phyloP scores from a whole-genome alignment of 78 protist genomes.

The Polysphondylium violaceum region DNA sequence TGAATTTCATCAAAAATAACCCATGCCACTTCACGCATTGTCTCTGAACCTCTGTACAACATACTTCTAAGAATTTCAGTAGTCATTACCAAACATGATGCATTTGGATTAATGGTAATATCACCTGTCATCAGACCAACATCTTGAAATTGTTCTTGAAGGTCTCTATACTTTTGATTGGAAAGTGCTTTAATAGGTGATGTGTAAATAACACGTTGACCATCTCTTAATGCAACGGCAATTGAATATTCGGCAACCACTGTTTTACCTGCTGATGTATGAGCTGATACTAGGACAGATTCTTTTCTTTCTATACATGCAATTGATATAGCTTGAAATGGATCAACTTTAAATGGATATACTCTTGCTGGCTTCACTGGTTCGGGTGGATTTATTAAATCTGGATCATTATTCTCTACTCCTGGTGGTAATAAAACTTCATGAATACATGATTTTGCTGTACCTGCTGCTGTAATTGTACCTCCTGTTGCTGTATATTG shows the following conservation, averaged over 20 bases:
- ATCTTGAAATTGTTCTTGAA: conserved; percentile 82
- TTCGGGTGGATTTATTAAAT: conserved; percentile 36
- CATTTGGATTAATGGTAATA: conserved; percentile 89
- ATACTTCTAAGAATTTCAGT: conserved; percentile 98
- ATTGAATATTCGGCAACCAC: conserved; percentile 97
- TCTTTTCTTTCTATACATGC: conserved; percentile 87
- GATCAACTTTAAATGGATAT: conserved; percentile 93
- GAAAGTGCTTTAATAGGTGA: conserved; percentile 97
- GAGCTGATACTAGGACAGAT: conserved; percentile 98
- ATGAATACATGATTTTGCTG: conserved; percentile 65
- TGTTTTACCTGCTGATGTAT: conserved; percentile 99
- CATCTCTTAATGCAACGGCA: conserved; percentile 80
- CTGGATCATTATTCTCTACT: conserved; percentile 21
- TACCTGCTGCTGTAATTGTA: conserved; percentile 27
- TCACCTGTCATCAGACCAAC: conserved; percentile 97
- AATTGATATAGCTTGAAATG: conserved; percentile 91
- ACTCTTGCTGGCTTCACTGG: conserved; percentile 83
- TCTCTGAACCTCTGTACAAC: conserved; percentile 98
- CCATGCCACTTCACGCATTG: conserved; percentile 91
- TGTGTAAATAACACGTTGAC: conserved; percentile 93
- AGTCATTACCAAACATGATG: conserved; percentile 94
- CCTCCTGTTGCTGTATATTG: conserved; percentile 47
- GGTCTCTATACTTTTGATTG: conserved; percentile 96
- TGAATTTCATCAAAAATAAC: conserved; percentile 98
- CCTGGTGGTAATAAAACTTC: conserved; percentile 64